Conservation (phyloP, 1,284 basidiomycete species). For the Rhodotorula sp. region DNA sequence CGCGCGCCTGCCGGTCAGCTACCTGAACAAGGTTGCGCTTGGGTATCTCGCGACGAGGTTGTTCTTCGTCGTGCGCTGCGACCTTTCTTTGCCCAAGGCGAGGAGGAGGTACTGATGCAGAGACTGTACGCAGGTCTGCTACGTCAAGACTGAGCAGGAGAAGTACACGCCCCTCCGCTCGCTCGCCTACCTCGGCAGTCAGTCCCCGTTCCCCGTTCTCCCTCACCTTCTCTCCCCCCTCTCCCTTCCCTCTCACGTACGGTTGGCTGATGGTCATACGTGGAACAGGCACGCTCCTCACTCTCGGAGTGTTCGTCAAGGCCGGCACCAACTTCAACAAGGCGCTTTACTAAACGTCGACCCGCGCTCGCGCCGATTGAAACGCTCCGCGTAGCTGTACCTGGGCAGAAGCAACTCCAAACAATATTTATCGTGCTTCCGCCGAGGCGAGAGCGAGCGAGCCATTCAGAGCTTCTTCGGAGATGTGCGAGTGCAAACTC, state of each 20-base stretch:
- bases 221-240: neutral
- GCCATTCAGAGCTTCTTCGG: too few species aligned
- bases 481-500: too few species aligned
- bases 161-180: constrained; percentile 11
- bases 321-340: constrained; percentile 11
- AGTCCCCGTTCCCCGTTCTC: neutral
- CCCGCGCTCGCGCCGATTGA: neutral
- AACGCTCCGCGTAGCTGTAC: neutral
- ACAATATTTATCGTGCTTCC: too few species aligned
- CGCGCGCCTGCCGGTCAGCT: constrained; percentile 7
- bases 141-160: constrained; percentile 4
- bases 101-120: neutral
- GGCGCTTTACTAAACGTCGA: neutral
- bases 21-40: constrained; percentile 17
- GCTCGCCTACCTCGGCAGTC: constrained; percentile 14
- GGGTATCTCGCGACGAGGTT: constrained; percentile 11
- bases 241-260: too few species aligned
- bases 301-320: constrained; percentile 15
- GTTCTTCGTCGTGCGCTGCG: constrained; percentile 14
- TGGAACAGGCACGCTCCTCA: constrained; percentile 4
- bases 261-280: too few species aligned
- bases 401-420: neutral
- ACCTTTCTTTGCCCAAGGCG: neutral
- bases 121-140: constrained; percentile 6
- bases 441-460: too few species aligned